Evolutionary conservation across 495 filamentous ascomycete species (phyloP).

Genomic region (Penicillium daleae): DNA sequence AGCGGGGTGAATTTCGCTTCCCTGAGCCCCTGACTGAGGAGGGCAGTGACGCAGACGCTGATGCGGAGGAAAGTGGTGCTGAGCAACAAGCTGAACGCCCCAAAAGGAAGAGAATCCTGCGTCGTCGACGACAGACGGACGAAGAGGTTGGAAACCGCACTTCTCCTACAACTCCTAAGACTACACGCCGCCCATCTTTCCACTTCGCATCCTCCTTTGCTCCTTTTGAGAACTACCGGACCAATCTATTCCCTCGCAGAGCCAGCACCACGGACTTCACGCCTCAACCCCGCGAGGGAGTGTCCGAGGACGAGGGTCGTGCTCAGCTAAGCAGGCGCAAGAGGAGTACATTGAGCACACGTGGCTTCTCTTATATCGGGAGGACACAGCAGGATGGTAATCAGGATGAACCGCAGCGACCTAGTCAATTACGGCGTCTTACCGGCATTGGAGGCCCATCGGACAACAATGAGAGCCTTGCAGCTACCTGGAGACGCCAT

Average conservation of each 20-base stretch:
- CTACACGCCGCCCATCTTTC: constrained; percentile 46
- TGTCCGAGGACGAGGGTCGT: constrained; percentile 90
- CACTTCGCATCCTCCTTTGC: constrained; percentile 52
- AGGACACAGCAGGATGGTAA: constrained; percentile 39
- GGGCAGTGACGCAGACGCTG: constrained; percentile 73
- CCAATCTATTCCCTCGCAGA: constrained; percentile 64
- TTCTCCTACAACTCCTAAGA: constrained; percentile 64
- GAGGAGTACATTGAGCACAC: constrained; percentile 56
- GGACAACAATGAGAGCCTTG: constrained; percentile 55
- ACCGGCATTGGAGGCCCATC: constrained; percentile 69
- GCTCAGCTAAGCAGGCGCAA: constrained; percentile 67
- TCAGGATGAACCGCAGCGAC: constrained; percentile 61
- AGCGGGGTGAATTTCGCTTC: constrained; percentile 56
- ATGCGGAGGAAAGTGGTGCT: constrained; percentile 69
- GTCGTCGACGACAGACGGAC: constrained; percentile 55
- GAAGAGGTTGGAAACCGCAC: constrained; percentile 58
- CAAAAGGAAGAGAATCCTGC: constrained; percentile 53
- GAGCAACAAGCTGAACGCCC: constrained; percentile 45
- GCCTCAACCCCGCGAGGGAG: constrained; percentile 66
- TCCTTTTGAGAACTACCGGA: constrained; percentile 50
- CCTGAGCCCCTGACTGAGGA: constrained; percentile 63
- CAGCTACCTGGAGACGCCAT: constrained; percentile 57
- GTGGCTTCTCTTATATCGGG: constrained; percentile 59
- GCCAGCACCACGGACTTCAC: constrained; percentile 69
- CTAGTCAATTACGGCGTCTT: constrained; percentile 73